Evolutionary conservation across 306 rosid genomes (phyloP).

Genomic region (Rubus idaeus): DNA sequence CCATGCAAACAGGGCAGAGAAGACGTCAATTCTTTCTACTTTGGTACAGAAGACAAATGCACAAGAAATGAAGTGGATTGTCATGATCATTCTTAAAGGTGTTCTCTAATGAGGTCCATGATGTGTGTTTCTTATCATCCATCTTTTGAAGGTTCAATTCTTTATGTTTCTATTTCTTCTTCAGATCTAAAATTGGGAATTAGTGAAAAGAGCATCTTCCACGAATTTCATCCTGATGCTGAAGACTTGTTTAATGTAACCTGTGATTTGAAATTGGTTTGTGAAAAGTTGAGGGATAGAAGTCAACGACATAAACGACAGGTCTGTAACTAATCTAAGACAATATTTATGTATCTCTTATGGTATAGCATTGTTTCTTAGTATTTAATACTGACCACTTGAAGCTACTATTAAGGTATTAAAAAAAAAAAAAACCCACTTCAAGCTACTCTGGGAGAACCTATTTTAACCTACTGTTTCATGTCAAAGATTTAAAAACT

Average conservation of each 20-base stretch:
- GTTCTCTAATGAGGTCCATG: conserved; percentile 15
- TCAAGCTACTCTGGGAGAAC: neutral
- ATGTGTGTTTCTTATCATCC: conserved; percentile 19
- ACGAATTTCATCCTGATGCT: conserved; percentile 96
- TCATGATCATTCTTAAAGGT: conserved; percentile 96
- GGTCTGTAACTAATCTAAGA: conserved; percentile 42
- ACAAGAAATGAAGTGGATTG: conserved; percentile 96
- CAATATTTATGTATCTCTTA: neutral
- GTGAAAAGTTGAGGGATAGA: conserved; percentile 85
- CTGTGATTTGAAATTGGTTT: conserved; percentile 94
- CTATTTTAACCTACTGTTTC: neutral
- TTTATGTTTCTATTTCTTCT: conserved; percentile 4
- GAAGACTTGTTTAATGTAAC: conserved; percentile 96
- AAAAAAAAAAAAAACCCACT: neutral
- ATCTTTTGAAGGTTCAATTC: neutral
- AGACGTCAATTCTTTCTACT: conserved; percentile 69
- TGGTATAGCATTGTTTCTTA: neutral
- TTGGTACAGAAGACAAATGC: conserved; percentile 85
- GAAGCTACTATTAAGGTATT: neutral
- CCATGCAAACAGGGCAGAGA: conserved; percentile 60
- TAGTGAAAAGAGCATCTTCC: conserved; percentile 91
- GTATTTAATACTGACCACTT: too few relatives aligned
- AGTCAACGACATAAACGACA: conserved; percentile 83
- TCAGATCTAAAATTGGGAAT: conserved; percentile 88
- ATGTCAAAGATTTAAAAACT: neutral